Base-by-base conservation (phyloP, 495 filamentous ascomycete species). In the Letharia lupina region DNA sequence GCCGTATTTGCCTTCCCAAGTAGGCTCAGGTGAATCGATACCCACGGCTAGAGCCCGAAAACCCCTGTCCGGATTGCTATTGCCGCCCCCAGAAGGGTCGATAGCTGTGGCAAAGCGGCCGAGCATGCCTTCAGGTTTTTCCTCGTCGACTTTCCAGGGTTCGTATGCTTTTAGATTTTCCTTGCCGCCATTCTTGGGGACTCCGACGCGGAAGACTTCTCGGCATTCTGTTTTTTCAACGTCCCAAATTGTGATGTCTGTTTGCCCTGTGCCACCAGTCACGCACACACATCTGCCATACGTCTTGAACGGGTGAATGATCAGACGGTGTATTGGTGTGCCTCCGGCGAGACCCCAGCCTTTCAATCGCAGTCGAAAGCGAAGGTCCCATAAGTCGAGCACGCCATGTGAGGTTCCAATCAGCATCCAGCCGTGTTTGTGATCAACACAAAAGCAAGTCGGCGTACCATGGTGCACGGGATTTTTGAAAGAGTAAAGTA, bases 191-290 rank as follows among this genome's bases (percentile, higher is more conserved):
- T 65, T 70, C 39, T 81, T 77, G 54, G 76, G 78, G 45, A 80
- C 77, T 13, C 82, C 78, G 9, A 87, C 83, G 18, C 89, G 87
- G 76, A 93, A 98, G 4, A 96, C 87, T 75, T 97, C 93, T 67
- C 91, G 84, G 70, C 95, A 98, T 65, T 87, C 83, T 28, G 87
- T 84, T 72, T 93, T 94, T 71, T 98, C 93, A 20, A 96, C 80
- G 75, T 99, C 95, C 94, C 94, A 99, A 3, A 95, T 87, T 1
- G 91, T 95, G 23, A 99, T 83, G 71, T 98, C 93, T n/a, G 90
- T 91, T 66, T 89, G 86, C 12, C 86, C 87, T n/a, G 90, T 95
- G 28, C 92, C 92, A 40, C 93, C 91, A 2, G 91, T 87, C 12
- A 97, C 88, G 70, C 89, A 92, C 3, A 97, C 86, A 84, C 89